These are phyloP conservation scores for Penicillium maclennaniae DNA, from an alignment of 495 filamentous ascomycete genomes.

Conservation along the genomic window DNA sequence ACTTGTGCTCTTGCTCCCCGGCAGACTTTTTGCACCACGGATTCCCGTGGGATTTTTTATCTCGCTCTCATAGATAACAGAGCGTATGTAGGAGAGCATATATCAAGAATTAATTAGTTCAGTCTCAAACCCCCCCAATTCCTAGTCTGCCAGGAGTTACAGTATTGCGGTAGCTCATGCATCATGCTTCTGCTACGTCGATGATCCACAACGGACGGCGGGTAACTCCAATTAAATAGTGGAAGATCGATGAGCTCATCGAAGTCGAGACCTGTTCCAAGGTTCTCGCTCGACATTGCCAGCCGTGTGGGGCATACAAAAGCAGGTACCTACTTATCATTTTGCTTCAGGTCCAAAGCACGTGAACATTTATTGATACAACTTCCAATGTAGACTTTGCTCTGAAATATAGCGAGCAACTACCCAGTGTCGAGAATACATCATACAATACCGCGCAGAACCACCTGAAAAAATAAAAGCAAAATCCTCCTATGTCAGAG, in stretches of 20 bases:
- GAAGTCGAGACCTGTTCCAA: neutral
- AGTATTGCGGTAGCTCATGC: neutral
- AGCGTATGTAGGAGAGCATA: no score
- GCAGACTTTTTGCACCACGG: neutral
- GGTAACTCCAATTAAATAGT: constrained; percentile 2
- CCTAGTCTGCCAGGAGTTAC: neutral
- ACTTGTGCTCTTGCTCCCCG: constrained; percentile 2
- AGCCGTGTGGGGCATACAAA: neutral
- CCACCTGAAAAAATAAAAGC: no score
- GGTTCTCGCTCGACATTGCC: neutral
- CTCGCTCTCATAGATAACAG: neutral
- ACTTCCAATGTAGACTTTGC: no score
- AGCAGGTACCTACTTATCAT: no score
- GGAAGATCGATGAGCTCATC: neutral
- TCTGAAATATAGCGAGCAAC: no score
- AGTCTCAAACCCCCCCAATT: neutral
- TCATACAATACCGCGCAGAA: no score
- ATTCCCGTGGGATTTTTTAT: neutral
- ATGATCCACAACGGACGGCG: constrained; percentile 9
- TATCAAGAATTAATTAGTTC: no score
- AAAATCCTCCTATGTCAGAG: no score
- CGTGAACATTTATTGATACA: no score
- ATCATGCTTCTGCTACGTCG: neutral
- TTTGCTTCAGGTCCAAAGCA: no score
- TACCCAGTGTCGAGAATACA: no score